These are phyloP conservation scores for Monilinia laxa DNA, from an alignment of 2,329 filamentous ascomycete genomes.

Conservation along the genomic window DNA sequence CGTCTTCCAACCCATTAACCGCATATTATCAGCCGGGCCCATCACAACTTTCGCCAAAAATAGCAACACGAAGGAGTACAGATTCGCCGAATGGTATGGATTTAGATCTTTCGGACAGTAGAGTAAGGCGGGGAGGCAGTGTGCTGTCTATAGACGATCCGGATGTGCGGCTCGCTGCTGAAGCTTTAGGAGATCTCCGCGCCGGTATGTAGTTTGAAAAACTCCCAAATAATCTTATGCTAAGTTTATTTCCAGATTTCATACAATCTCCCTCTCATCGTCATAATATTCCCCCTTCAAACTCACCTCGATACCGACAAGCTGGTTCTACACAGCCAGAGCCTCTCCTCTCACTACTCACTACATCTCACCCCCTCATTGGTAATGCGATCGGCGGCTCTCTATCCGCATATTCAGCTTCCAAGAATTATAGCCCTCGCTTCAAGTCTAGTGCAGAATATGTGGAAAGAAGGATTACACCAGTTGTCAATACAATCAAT, in stretches of 20 bases:
- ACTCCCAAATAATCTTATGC: slow-evolving; percentile 6
- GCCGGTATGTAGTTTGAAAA: slow-evolving; percentile 55
- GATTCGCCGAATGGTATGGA: slow-evolving; percentile 39
- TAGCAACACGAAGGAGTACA: slow-evolving; percentile 25
- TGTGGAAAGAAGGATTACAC: slow-evolving; percentile 83
- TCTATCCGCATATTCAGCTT: slow-evolving; percentile 78
- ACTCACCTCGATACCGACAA: slow-evolving; percentile 43
- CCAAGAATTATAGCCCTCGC: slow-evolving; percentile 86
- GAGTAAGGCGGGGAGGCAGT: slow-evolving; percentile 38
- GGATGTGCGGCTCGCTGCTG: slow-evolving; percentile 68
- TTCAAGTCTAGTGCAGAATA: slow-evolving; percentile 90
- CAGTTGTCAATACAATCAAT: slow-evolving; percentile 82
- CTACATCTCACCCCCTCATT: slow-evolving; percentile 82
- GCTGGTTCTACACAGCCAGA: slow-evolving; percentile 53
- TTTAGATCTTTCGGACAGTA: slow-evolving; percentile 37
- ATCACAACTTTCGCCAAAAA: slow-evolving; percentile 37
- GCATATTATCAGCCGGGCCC: slow-evolving; percentile 40
- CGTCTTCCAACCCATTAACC: slow-evolving; percentile 40
- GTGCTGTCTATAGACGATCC: slow-evolving; percentile 57
- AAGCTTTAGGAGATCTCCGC: slow-evolving; percentile 72
- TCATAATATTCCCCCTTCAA: slow-evolving; percentile 31
- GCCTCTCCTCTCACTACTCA: slow-evolving; percentile 81
- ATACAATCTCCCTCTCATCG: slow-evolving; percentile 59
- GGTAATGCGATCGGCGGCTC: slow-evolving; percentile 83
- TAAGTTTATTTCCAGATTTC: slow-evolving; percentile 52